phyloP scores from a whole-genome alignment of 352 stramenopile genomes.

The Globisporangium irregulare region DNA sequence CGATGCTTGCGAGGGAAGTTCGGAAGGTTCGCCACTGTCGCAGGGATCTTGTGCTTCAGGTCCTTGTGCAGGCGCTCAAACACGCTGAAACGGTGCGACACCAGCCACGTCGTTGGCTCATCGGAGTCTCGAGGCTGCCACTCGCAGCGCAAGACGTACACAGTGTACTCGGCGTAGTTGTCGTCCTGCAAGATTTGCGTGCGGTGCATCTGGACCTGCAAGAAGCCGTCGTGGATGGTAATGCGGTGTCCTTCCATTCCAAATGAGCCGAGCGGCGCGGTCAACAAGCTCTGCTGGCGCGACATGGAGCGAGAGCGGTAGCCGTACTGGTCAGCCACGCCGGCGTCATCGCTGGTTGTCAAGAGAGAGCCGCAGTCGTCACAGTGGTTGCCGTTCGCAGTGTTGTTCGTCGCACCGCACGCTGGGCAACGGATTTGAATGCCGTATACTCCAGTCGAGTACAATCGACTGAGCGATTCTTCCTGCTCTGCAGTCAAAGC shows the following conservation, averaged over 20 bases:
- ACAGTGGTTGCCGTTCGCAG: conserved; percentile 85
- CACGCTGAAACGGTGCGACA: conserved; percentile 71
- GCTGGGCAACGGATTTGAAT: conserved; percentile 86
- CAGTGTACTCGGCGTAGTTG: conserved; percentile 88
- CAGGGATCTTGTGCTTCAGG: conserved; percentile 69
- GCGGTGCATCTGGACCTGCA: conserved; percentile 82
- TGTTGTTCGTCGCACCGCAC: conserved; percentile 86
- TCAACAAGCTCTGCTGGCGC: conserved; percentile 59
- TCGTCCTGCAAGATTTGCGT: conserved; percentile 86
- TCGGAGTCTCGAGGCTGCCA: conserved; percentile 68
- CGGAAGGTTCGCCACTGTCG: conserved; percentile 56
- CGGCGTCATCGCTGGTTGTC: conserved; percentile 68
- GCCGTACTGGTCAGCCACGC: conserved; percentile 44
- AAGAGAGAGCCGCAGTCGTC: conserved; percentile 83
- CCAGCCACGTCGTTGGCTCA: conserved; percentile 58
- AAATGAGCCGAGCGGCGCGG: conserved; percentile 73
- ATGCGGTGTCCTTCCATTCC: conserved; percentile 72
- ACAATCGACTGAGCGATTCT: conserved; percentile 77
- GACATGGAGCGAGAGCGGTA: conserved; percentile 61
- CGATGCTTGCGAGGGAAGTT: conserved; percentile 83
- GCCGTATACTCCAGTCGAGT: conserved; percentile 72
- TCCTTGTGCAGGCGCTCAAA: conserved; percentile 77
- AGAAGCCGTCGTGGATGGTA: conserved; percentile 83
- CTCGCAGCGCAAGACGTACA: conserved; percentile 84
- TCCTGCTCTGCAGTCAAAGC: conserved; percentile 76